Base-by-base conservation (phyloP, 192 early-diverging fungal genomes). In the Umbelopsis ramanniana region DNA sequence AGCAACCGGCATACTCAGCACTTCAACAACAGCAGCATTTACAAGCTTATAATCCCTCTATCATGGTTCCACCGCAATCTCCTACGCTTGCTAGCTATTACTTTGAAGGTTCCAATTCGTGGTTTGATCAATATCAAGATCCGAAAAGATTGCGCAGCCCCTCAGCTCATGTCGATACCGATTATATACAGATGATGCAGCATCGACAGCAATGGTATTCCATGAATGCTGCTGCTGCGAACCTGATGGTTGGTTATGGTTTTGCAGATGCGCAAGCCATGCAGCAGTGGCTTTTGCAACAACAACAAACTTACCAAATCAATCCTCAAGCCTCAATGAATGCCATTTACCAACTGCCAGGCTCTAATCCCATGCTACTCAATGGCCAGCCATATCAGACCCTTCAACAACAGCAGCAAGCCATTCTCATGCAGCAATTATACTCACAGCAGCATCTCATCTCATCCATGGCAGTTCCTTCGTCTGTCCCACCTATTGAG, bases 11-110 rank as follows among this genome's bases (percentile, higher is more conserved):
- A 54, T 6, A 52, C 66, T 23, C 66, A 69, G 33, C 67, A 75
- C 24, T 76, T 46, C 72, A 70, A 7, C 72, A 76, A 53, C 70
- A 54, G 0, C 74, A 73, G 37, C 79, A 75, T 8, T 71, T 72
- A 26, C 73, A 75, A 26, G 26, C 72, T 12, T 72, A 80, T 17
- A 24, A 75, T 26, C 82, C 85, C 4, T 77, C 83, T 29, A 78
- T 87, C 37, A 87, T 87, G 85, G 80, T 83, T 14, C 85, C 85
- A 29, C 85, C 85, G n/a, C 82, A 81, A 22, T 84, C 83, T 19
- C 85, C 85, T 21, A 86, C 81, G 60, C 69, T 82, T 10, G 54
- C 82, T 0, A 84, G 79, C 21, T 87, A 87, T 69, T 84, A 81
- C 53, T 84, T 81, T 70, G 77, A 79, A 66, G 76, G 72, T 29